Base-by-base conservation (phyloP, 1,139 yeast species). In the Sugiyamaella japonica region DNA sequence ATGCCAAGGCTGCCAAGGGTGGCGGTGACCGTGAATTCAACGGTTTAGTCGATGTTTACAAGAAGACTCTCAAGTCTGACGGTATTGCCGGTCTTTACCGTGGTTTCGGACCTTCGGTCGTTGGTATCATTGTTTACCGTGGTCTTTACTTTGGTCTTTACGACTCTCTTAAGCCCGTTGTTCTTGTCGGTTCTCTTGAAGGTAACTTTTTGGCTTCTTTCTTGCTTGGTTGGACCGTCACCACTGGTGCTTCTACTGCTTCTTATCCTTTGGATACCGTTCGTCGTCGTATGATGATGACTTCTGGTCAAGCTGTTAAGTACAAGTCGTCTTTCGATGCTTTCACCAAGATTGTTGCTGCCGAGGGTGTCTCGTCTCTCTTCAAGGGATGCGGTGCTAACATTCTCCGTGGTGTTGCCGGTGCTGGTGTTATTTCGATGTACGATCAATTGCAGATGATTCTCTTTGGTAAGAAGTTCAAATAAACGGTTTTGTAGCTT, bases 201-300 rank as follows among this genome's bases (percentile, higher is more conserved):
- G 86, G 86, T 69, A 76, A 77, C 69, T 84, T 85, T 83, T 73
- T 82, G 60, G 89, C 89, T 66, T 81, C 89, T 61, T 85, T 85
- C 86, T 70, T 80, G 68, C 81, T 85, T 71, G 90, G 89, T 72
- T 85, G 90, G 90, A 78, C 79, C 70, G 89, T 85, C 66, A 84
- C 89, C 75, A 84, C 87, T 66, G 85, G 83, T 76, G 86, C 89
- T 68, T 85, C 89, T 68, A 82, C 87, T 64, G 88, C 87, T 70
- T 84, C 89, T 68, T 84, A 84, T 81, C 89, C 89, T 74, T 81
- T 84, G 72, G 89, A 84, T 77, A 84, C 89, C 70, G 85, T 84
- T 72, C 84, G 89, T 81, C 84, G 90, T 81, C 84, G 89, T 80
- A 85, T 85, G 89, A 85, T 85, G 89, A 84, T 85, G 88, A 85